A percentile compares a stretch with the other conserved stretches of the same genome.
Evolutionary conservation across 2,329 filamentous ascomycete species (phyloP).

Genomic region (Simplicillium sp.): DNA sequence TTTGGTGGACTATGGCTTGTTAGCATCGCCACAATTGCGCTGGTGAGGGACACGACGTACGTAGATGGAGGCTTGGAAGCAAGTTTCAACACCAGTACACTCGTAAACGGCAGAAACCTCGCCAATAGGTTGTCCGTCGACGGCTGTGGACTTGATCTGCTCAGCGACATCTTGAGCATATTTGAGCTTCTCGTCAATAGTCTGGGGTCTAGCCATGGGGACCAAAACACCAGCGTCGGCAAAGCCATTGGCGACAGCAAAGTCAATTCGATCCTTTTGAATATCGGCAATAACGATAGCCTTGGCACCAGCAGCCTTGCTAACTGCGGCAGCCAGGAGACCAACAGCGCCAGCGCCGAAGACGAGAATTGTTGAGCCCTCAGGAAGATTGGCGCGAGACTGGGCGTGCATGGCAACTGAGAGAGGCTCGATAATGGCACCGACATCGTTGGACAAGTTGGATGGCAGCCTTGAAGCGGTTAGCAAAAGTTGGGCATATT

Average conservation of each 20-base stretch:
- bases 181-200: constrained; percentile 41
- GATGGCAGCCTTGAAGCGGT: constrained; percentile 43
- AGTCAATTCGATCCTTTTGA: constrained; percentile 44
- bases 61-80: constrained; percentile 67
- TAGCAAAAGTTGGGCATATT: too few relatives aligned
- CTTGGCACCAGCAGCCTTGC: constrained; percentile 32
- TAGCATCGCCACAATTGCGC: constrained; percentile 2
- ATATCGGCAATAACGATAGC: constrained; percentile 46
- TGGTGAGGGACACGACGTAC: constrained; percentile 26
- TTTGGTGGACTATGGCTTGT: constrained; percentile 36
- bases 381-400: constrained; percentile 31
- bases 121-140: constrained; percentile 37
- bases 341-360: constrained; percentile 55
- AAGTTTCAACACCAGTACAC: constrained; percentile 70
- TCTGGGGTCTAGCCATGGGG: constrained; percentile 35
- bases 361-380: constrained; percentile 36
- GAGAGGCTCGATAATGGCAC: constrained; percentile 50
- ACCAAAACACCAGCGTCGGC: constrained; percentile 43
- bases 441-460: constrained; percentile 37
- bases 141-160: constrained; percentile 25
- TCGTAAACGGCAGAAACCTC: constrained; percentile 65
- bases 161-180: constrained; percentile 40
- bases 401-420: constrained; percentile 50
- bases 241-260: constrained; percentile 46
- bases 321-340: constrained; percentile 49